Conservation (phyloP, 169 alveolate genomes). For the Plasmodium reichenowi region DNA sequence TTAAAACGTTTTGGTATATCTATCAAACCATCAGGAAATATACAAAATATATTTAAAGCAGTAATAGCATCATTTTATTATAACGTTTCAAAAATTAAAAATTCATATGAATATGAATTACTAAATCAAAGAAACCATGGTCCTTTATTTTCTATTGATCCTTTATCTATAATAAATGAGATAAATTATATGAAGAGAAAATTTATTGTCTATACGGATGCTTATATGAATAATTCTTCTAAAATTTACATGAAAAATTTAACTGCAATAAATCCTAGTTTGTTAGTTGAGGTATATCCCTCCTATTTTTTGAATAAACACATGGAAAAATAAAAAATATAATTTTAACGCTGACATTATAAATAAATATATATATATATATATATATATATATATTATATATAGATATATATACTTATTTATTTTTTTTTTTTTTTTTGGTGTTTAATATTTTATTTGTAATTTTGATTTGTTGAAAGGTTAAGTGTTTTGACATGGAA, state of each 20-base stretch:
- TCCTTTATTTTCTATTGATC: conserved; percentile 29
- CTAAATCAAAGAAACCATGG: conserved; percentile 21
- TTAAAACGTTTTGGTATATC: conserved; percentile 51
- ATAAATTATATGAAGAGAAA: conserved; percentile 33
- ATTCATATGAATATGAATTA: conserved; percentile 39
- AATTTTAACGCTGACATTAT: not conserved
- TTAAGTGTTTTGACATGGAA: too few species aligned
- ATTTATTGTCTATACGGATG: conserved; percentile 73
- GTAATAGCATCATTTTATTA: conserved; percentile 63
- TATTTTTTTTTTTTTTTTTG: too few species aligned
- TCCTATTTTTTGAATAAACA: conserved; percentile 54
- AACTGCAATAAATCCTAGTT: conserved; percentile 46
- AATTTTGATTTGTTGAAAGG: too few species aligned
- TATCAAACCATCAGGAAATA: conserved; percentile 41
- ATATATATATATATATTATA: not conserved
- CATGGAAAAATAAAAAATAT: not conserved
- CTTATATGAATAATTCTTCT: conserved; percentile 58
- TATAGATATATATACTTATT: not conserved
- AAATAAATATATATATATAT: not conserved
- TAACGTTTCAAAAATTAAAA: conserved; percentile 63
- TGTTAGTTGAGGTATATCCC: conserved; percentile 36
- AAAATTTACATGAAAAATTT: conserved; percentile 42
- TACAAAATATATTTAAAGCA: conserved; percentile 49
- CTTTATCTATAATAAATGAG: conserved; percentile 52
- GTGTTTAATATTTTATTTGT: too few species aligned